phyloP scores from a whole-genome alignment of 1,139 yeast genomes.

The Candida glucosophila region DNA sequence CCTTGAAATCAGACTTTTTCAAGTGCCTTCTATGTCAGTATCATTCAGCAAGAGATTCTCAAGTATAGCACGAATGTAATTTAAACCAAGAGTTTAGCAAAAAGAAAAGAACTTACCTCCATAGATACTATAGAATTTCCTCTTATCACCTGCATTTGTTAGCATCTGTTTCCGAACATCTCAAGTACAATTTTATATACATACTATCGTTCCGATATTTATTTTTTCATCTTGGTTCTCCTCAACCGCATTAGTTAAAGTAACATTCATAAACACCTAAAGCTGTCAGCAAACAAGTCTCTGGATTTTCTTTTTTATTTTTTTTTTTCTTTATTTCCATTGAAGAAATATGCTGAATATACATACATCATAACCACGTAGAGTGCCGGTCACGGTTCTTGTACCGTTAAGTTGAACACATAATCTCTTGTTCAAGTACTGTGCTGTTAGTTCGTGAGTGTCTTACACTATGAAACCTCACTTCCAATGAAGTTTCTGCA shows the following conservation, averaged over 20 bases:
- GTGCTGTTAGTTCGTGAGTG: constrained; percentile 10
- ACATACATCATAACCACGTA: constrained; percentile 70
- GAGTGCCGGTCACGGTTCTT: constrained; percentile 61
- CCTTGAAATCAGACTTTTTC: constrained; percentile 14
- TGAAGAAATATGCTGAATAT: constrained; percentile 3
- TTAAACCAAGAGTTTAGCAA: too few species aligned
- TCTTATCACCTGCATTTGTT: constrained; percentile 35
- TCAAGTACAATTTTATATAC: too few species aligned
- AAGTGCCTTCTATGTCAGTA: constrained; percentile 22
- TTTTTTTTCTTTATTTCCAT: constrained; percentile 5
- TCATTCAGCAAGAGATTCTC: too few species aligned
- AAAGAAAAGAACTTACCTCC: constrained; percentile 39
- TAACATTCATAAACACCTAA: constrained; percentile 59
- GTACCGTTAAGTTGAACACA: constrained; percentile 67
- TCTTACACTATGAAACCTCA: constrained; percentile 3
- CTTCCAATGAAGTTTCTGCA: background rate
- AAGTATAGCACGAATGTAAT: too few species aligned
- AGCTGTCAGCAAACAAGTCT: background rate
- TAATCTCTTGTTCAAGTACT: constrained; percentile 74
- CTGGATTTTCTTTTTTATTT: constrained; percentile 2
- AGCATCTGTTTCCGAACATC: too few species aligned
- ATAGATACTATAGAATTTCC: constrained; percentile 57
- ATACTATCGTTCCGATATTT: constrained; percentile 48
- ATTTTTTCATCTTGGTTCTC: constrained; percentile 39
- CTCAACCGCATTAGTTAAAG: constrained; percentile 67